Conservation (phyloP, 805 yeast species). For the Wickerhamomyces chaumierensis region DNA sequence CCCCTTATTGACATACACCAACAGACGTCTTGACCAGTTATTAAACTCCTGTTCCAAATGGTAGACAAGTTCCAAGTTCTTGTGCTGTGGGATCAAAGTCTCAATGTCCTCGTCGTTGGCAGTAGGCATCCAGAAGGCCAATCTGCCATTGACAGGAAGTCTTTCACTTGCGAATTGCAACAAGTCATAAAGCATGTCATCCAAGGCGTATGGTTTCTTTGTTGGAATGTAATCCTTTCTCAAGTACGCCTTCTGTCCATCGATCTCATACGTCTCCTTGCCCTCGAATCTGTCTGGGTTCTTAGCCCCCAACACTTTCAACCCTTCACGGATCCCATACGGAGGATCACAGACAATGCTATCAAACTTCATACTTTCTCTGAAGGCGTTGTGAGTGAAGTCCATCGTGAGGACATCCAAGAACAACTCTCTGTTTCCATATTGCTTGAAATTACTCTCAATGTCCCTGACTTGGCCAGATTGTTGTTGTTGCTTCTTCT, state of each 20-base stretch:
- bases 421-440: slow-evolving; percentile 43
- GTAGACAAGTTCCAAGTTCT: slow-evolving; percentile 55
- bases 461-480: no score
- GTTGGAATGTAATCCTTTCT: slow-evolving; percentile 84
- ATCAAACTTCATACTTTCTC: slow-evolving; percentile 54
- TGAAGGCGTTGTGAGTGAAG: slow-evolving; percentile 81
- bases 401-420: slow-evolving; percentile 85
- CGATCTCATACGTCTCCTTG: slow-evolving; percentile 61
- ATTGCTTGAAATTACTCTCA: slow-evolving; percentile 62
- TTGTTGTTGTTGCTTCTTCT: no score
- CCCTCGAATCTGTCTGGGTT: slow-evolving; percentile 59
- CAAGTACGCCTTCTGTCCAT: slow-evolving; percentile 68
- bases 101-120: slow-evolving; percentile 75
- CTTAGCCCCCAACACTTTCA: slow-evolving; percentile 83
- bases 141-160: slow-evolving; percentile 64
- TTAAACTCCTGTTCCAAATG: slow-evolving; percentile 80
- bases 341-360: slow-evolving; percentile 94
- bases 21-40: slow-evolving; percentile 83
- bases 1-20: slow-evolving; percentile 68
- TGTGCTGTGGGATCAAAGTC: slow-evolving; percentile 70
- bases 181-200: slow-evolving; percentile 66
- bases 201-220: slow-evolving; percentile 79
- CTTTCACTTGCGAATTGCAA: slow-evolving; percentile 61
- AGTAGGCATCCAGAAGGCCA: slow-evolving; percentile 97
- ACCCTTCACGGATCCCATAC: slow-evolving; percentile 92